Evolutionary conservation across 805 yeast species (phyloP).

Genomic region (Candida maris): DNA sequence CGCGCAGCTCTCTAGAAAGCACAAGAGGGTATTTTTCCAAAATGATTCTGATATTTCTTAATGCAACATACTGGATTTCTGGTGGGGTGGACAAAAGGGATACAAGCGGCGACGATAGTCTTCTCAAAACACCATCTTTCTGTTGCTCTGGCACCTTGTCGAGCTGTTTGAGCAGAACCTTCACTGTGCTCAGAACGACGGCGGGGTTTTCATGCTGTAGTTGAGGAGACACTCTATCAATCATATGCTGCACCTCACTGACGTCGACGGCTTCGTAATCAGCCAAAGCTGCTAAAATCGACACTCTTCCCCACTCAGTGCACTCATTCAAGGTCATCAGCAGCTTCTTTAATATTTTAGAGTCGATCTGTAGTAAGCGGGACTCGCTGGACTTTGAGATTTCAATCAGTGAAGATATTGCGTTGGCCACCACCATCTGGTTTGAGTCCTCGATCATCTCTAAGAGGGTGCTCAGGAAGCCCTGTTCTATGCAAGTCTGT

Average conservation of each 20-base stretch:
- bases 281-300: slow-evolving; percentile 77
- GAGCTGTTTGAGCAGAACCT: slow-evolving; percentile 70
- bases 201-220: slow-evolving; percentile 96
- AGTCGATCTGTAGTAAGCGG: slow-evolving; percentile 35
- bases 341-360: slow-evolving; percentile 52
- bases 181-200: slow-evolving; percentile 82
- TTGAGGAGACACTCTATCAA: slow-evolving; percentile 90
- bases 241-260: slow-evolving; percentile 75
- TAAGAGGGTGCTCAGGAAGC: slow-evolving; percentile 69
- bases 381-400: slow-evolving; percentile 40
- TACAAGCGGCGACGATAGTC: slow-evolving; percentile 80
- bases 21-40: slow-evolving; percentile 84
- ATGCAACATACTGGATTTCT: slow-evolving; percentile 91
- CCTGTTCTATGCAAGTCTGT: slow-evolving; percentile 78
- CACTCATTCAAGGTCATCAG: slow-evolving; percentile 89
- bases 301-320: slow-evolving; percentile 98
- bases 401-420: slow-evolving; percentile 81
- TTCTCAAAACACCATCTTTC: slow-evolving; percentile 51
- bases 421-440: slow-evolving; percentile 97
- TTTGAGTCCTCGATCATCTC: slow-evolving; percentile 77
- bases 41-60: slow-evolving; percentile 85
- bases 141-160: slow-evolving; percentile 40
- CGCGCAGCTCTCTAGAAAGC: slow-evolving; percentile 74
- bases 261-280: slow-evolving; percentile 57
- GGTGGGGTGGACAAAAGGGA: slow-evolving; percentile 86